A percentile compares a stretch with the other conserved stretches of the same genome.
phyloP scores from a whole-genome alignment of 2,329 filamentous ascomycete genomes.

The Elsinoe australis region DNA sequence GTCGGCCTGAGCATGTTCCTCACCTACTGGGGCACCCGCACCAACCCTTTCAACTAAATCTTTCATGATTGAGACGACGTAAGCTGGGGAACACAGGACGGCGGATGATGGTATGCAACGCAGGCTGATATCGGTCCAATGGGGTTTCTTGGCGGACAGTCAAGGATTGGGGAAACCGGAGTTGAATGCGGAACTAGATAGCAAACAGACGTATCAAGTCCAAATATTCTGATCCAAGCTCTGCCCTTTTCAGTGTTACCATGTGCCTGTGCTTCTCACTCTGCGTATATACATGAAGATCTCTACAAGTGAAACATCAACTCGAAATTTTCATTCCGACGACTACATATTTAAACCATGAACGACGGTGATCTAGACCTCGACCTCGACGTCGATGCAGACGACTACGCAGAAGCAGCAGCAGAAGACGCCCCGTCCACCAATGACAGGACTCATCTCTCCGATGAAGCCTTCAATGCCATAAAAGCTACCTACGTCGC shows the following conservation, averaged over 20 bases:
- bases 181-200: conserved; percentile 13
- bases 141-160: conserved; percentile 1
- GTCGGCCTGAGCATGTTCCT: conserved; percentile 85
- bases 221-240: not conserved
- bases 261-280: too few species aligned
- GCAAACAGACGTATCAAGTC: not conserved
- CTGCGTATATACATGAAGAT: not conserved
- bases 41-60: conserved; percentile 77
- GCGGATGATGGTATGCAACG: conserved; percentile 5
- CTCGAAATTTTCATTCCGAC: not conserved
- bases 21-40: conserved; percentile 95
- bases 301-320: too few species aligned
- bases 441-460: conserved; percentile 29
- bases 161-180: conserved; percentile 1
- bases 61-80: conserved; percentile 19
- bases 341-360: not conserved
- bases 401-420: conserved; percentile 29
- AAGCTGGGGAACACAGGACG: conserved; percentile 10
- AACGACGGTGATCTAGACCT: conserved; percentile 23
- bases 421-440: conserved; percentile 23
- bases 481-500: conserved; percentile 28
- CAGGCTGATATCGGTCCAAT: conserved; percentile 4
- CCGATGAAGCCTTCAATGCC: conserved; percentile 27
- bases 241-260: too few species aligned
- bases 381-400: conserved; percentile 28